A percentile compares a stretch with the other conserved stretches of the same genome.
These are phyloP conservation scores for Gossypium stocksii DNA, from an alignment of 345 rosid species.

Conservation along the genomic window DNA sequence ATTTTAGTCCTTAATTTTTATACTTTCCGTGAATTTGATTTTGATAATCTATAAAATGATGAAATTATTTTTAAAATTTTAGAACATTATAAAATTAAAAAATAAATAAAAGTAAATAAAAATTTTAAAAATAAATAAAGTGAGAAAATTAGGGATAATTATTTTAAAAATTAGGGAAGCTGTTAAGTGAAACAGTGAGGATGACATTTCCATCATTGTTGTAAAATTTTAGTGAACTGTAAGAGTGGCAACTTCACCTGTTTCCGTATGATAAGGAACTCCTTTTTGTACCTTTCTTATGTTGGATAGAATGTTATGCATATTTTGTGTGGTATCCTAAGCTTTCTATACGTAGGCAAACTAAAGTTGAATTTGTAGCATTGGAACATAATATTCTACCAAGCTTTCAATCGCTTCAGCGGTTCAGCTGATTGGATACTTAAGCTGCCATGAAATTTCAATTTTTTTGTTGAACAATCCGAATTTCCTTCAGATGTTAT, in stretches of 20 bases:
- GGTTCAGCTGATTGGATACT: neutral
- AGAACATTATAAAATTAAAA: too few species aligned
- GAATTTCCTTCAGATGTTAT: neutral
- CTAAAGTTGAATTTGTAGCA: neutral
- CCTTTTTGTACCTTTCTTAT: neutral
- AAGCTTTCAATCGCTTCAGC: too few species aligned
- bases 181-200: slow-evolving; percentile 59
- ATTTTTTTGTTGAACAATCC: neutral
- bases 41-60: too few species aligned
- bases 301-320: neutral
- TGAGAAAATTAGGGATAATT: too few species aligned
- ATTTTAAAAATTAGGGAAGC: slow-evolving; percentile 60
- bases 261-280: slow-evolving; percentile 10
- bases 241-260: neutral
- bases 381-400: neutral
- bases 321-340: slow-evolving; percentile 3
- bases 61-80: too few species aligned
- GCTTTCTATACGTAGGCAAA: neutral
- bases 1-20: too few species aligned
- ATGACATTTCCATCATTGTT: slow-evolving; percentile 84
- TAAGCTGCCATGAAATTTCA: neutral
- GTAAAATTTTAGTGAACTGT: slow-evolving; percentile 54
- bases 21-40: too few species aligned
- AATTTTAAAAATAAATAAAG: too few species aligned
- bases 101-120: too few species aligned